Conservation (phyloP, 2,329 filamentous ascomycete genomes). For the Alternaria brassicae region DNA sequence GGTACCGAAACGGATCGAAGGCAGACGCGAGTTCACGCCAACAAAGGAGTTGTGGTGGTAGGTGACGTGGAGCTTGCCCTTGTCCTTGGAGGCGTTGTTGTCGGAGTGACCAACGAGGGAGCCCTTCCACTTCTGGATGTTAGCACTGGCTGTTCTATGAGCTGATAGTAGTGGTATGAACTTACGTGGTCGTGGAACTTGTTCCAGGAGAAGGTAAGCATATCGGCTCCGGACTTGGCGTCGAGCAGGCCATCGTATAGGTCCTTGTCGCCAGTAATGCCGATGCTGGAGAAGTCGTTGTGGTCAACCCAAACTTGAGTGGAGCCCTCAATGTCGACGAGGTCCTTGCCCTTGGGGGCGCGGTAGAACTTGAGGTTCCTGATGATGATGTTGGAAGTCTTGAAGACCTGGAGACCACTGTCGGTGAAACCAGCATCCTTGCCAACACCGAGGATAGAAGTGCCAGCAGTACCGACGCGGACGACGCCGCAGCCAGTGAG, state of each 20-base stretch:
- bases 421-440: constrained; percentile 52
- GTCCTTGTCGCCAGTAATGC: constrained; percentile 41
- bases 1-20: constrained; percentile 70
- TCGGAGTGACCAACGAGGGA: constrained; percentile 60
- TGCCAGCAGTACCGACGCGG: constrained; percentile 32
- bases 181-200: constrained; percentile 62
- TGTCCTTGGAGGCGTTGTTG: constrained; percentile 55
- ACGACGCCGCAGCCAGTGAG: constrained; percentile 44
- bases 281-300: constrained; percentile 67
- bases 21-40: constrained; percentile 69
- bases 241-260: constrained; percentile 59
- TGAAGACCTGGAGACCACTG: constrained; percentile 62
- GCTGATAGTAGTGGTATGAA: not conserved
- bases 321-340: constrained; percentile 64
- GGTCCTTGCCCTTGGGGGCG: constrained; percentile 64
- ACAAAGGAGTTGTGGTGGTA: constrained; percentile 72
- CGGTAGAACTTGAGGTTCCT: constrained; percentile 69
- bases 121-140: constrained; percentile 59
- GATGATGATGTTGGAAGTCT: constrained; percentile 65
- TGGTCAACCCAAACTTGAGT: constrained; percentile 70
- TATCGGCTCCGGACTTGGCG: constrained; percentile 68
- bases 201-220: constrained; percentile 62
- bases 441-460: constrained; percentile 51
- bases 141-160: not conserved
- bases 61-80: constrained; percentile 67